phyloP scores from a whole-genome alignment of 345 rosid genomes.

The Pistacia integerrima region DNA sequence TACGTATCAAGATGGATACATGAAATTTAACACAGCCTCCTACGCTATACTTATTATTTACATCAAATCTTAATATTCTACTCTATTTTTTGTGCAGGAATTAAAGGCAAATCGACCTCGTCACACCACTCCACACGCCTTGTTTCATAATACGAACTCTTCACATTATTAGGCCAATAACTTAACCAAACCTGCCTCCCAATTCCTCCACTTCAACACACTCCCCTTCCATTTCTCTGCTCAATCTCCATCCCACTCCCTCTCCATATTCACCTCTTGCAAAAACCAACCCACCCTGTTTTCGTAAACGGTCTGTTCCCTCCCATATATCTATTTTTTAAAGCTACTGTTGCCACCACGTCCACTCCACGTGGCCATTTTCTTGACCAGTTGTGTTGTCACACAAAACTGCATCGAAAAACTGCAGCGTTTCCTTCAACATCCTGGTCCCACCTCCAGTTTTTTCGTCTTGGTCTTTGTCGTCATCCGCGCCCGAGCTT shows the following conservation, averaged over 20 bases:
- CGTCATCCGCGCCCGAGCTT: conserved; percentile 50
- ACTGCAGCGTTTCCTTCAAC: conserved; percentile 76
- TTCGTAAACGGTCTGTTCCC: conserved; percentile 61
- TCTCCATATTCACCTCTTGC: conserved; percentile 79
- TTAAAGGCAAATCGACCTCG: conserved; percentile 83
- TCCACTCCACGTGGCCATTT: conserved; percentile 28
- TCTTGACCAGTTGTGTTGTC: conserved; percentile 57
- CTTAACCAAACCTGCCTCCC: conserved; percentile 80
- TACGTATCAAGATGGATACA: too few species aligned
- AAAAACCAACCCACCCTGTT: conserved; percentile 70
- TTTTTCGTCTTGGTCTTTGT: conserved; percentile 55
- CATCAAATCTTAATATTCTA: too few species aligned
- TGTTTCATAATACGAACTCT: conserved; percentile 60
- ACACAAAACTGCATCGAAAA: conserved; percentile 64
- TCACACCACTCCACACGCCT: conserved; percentile 87
- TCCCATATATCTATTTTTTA: conserved; percentile 24
- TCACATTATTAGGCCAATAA: conserved; percentile 64
- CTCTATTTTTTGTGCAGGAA: conserved; percentile 34
- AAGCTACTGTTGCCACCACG: not conserved
- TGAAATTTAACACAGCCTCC: too few species aligned
- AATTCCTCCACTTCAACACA: conserved; percentile 84
- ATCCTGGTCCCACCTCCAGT: conserved; percentile 88
- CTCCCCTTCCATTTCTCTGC: conserved; percentile 92
- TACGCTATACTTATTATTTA: too few species aligned
- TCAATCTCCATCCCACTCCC: conserved; percentile 72